A percentile compares a stretch with the other conserved stretches of the same genome.
phyloP scores from a whole-genome alignment of 2,329 filamentous ascomycete genomes.

The Trichophaea hybrida region DNA sequence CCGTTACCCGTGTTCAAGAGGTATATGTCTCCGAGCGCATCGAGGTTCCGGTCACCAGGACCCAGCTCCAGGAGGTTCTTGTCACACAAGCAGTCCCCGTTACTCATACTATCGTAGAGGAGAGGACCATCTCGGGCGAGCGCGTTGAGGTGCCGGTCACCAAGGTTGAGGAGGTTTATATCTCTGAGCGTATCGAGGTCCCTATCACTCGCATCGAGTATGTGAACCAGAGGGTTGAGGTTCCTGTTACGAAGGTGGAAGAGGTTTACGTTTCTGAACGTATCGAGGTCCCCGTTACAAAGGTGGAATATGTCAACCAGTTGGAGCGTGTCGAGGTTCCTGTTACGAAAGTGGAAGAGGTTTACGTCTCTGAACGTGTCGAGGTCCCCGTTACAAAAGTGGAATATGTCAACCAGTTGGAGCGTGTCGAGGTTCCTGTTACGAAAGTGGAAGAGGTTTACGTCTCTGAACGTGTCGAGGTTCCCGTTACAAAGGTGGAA shows the following conservation, averaged over 20 bases:
- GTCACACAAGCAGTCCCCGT: constrained; percentile 8
- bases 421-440: constrained; percentile 7
- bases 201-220: constrained; percentile 12
- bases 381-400: constrained; percentile 1
- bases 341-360: constrained; percentile 1
- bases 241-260: constrained; percentile 9
- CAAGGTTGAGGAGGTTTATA: constrained; percentile 11
- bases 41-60: constrained; percentile 12
- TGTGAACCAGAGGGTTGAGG: constrained; percentile 11
- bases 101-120: background rate
- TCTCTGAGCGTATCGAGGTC: constrained; percentile 11
- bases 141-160: constrained; percentile 11
- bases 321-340: background rate
- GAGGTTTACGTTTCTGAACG: background rate
- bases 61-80: constrained; percentile 14
- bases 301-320: background rate
- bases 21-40: constrained; percentile 3
- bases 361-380: background rate
- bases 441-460: background rate
- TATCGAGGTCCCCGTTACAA: constrained; percentile 1
- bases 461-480: background rate
- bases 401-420: background rate
- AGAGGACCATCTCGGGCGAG: background rate
- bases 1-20: background rate
- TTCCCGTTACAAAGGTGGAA: background rate